Base-by-base conservation (phyloP, 257 asterid genomes). In the Capsicum chinense region DNA sequence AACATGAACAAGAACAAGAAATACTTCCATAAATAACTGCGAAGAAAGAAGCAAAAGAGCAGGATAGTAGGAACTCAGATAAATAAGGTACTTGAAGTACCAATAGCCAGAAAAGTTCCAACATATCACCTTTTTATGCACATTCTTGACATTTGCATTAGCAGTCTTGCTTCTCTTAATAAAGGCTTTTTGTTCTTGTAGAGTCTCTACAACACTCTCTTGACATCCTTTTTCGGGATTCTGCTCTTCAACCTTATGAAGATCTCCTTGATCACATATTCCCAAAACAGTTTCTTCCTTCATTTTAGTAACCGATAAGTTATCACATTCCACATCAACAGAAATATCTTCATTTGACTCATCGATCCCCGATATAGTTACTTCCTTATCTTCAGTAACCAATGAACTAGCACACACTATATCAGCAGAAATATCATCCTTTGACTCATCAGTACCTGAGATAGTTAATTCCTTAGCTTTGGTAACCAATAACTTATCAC, bases 51-150 rank as follows among this genome's bases (percentile, higher is more conserved):
- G 71, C 15, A 83, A 50, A 86, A 39, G 21, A 33, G 14, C 60
- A 14, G 56, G 68, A 68, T 42, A 21, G 15, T 52, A 81, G 62
- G 50, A 81, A 7, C n/a, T 62, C 0, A 0, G 14, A 12, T 47
- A 47, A 60, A 8, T 14, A 58, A 80, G 74, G 60, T 80, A 47
- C 42, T 19, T 21, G 84, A 81, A 81, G 48, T 58, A 81, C 62
- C 60, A 73, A 86, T 54, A 19, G 83, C 9, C 39, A 62, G 59
- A 81, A 44, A 82, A 63, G 60, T 86, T 74, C 67, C 59, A 59
- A n/a, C 9, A 44, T 79, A 48, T 89, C 80, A 94, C 99, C 97
- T 90, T 93, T 80, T 82, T 91, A 84, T 90, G 85, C 58, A 48
- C 47, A 87, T 57, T 86, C 64, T 88, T 90, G 10, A 87, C 16